These are phyloP conservation scores for Jasminum sambac DNA, from an alignment of 257 asterid genomes.

Conservation along the genomic window DNA sequence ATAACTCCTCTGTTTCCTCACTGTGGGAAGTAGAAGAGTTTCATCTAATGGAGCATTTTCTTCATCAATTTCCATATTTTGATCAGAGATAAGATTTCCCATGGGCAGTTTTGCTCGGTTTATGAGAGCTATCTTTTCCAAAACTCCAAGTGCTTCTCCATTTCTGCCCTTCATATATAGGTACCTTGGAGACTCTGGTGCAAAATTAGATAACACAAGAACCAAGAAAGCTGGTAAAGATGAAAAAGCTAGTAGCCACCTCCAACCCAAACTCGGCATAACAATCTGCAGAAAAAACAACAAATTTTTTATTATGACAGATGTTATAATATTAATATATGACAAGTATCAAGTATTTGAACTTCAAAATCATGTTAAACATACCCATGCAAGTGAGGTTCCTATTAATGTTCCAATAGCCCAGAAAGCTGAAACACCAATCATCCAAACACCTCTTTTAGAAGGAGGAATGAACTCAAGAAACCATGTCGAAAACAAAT, in stretches of 20 bases:
- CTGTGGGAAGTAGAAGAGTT: not conserved
- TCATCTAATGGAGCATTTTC: constrained; percentile 10
- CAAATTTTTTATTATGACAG: not conserved
- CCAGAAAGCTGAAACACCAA: constrained; percentile 37
- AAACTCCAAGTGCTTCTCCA: constrained; percentile 28
- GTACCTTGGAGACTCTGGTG: constrained; percentile 43
- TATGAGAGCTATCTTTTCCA: constrained; percentile 28
- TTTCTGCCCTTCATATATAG: constrained; percentile 34
- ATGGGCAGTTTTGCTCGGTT: constrained; percentile 35
- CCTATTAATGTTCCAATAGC: constrained; percentile 44
- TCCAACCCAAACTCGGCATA: constrained; percentile 48
- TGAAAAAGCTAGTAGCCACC: constrained; percentile 43
- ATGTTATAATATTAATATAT: not conserved
- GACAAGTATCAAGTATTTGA: not conserved
- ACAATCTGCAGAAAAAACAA: constrained; percentile 25
- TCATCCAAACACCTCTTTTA: constrained; percentile 49
- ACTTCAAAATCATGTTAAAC: constrained; percentile 5
- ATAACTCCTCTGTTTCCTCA: not conserved
- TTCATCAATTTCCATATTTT: constrained; percentile 19
- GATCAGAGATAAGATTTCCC: constrained; percentile 34
- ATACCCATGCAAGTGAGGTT: constrained; percentile 54
- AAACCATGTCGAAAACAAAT: constrained; percentile 49
- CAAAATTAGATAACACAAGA: constrained; percentile 25
- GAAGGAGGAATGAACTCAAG: constrained; percentile 42
- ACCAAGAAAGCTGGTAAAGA: constrained; percentile 34